Base-by-base conservation (phyloP, 2,329 filamentous ascomycete species). In the Clarireedia monteithiana region DNA sequence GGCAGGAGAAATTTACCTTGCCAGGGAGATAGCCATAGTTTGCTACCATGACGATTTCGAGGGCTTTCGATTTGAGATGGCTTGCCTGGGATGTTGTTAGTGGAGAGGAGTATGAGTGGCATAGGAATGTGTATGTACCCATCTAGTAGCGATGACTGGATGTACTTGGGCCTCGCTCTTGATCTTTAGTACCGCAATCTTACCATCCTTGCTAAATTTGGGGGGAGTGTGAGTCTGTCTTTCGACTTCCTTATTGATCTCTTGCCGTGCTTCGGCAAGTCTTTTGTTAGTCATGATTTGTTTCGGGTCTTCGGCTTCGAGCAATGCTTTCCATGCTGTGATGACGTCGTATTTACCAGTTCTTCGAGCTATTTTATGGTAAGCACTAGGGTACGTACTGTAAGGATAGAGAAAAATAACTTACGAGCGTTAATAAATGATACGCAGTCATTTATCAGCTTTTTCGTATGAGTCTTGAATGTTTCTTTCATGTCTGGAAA, bases 1-100 rank as follows among this genome's bases (percentile, higher is more conserved):
- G 77, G 60, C 84, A 87, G 1, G 81, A 84, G 69, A 88, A 88
- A 63, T 86, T 84, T 24, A 88, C 83, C 67, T 80, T 77, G 2
- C 74, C 82, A 0, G 79, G 76, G 0, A 84, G 65, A 60, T 87
- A 88, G 0, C 83, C 83, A 55, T 83, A 79, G 55, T 88, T 88
- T 0, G 84, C 85, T 4, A 83, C 83, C 61, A 87, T 73, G 6
- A 88, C 74, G 1, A 86, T 80, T 63, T 86, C 79, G 1, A 87
- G 72, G 53, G 77, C 78, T 48, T 77, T 73, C 1, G 80, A 82
- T 48, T 76, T 76, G 3, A 88, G 71, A 60, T 81, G 75, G 0
- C 81, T 79, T 0, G 83, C 79, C 63, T 66, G 10, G 2, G 15
- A 4, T 34, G 3, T 5, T 62, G n/a, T 58, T 47, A 38, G 15